These are phyloP conservation scores for Fusarium keratoplasticum DNA, from an alignment of 2,329 filamentous ascomycete species.

Conservation along the genomic window DNA sequence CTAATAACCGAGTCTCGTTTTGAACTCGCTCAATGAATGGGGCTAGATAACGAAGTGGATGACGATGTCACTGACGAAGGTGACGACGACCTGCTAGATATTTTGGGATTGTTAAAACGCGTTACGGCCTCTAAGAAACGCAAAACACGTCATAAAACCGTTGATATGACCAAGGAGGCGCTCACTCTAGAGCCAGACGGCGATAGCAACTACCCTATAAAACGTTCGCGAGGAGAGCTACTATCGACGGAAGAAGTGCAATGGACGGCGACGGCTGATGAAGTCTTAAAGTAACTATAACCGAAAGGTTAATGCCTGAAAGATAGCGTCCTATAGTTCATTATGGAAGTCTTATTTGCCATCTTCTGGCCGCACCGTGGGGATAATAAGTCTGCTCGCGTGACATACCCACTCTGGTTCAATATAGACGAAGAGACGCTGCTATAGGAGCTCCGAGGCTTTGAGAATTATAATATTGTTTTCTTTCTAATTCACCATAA, in stretches of 20 bases:
- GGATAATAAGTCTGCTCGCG: not conserved
- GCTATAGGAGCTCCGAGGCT: not conserved
- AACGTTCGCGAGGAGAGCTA: not conserved
- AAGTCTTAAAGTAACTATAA: not conserved
- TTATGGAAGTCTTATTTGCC: not conserved
- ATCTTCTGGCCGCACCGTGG: not conserved
- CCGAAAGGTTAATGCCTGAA: not conserved
- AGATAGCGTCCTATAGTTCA: not conserved
- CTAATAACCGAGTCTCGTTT: too few relatives aligned
- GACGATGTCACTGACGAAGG: not conserved
- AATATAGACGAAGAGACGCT: not conserved
- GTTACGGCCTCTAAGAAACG: not conserved
- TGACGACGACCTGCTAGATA: not conserved
- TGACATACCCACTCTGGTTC: not conserved
- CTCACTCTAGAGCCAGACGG: not conserved
- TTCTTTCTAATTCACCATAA: not conserved
- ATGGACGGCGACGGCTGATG: not conserved
- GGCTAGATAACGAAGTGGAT: too few relatives aligned
- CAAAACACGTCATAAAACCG: not conserved
- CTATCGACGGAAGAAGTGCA: not conserved
- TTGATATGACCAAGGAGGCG: not conserved
- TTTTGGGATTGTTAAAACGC: not conserved
- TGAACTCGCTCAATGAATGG: too few relatives aligned
- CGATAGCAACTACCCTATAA: not conserved
- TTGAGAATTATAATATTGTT: not conserved